Conservation (phyloP, 148 eudicot species). For the Silene latifolia region DNA sequence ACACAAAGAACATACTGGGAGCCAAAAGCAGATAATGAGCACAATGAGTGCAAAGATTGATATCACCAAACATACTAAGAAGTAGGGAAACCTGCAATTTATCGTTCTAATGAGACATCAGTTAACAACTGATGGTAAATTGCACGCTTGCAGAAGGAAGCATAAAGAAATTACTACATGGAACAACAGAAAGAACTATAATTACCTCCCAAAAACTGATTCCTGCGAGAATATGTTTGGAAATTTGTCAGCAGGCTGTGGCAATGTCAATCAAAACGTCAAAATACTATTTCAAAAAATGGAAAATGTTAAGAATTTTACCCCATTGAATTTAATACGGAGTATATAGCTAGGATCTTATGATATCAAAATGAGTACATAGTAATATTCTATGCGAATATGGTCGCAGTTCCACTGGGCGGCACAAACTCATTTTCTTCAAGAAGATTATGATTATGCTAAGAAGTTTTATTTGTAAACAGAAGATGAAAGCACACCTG, state of each 20-base stretch:
- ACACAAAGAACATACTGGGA: constrained; percentile 41
- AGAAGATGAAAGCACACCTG: constrained; percentile 33
- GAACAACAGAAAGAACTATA: background rate
- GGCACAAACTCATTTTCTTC: background rate
- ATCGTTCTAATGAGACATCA: background rate
- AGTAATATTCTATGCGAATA: no score
- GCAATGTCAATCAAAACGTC: background rate
- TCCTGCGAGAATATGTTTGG: constrained; percentile 42
- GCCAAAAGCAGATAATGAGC: constrained; percentile 36
- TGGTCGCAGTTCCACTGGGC: background rate
- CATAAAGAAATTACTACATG: constrained; percentile 6
- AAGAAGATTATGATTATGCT: background rate
- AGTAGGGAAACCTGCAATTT: constrained; percentile 51
- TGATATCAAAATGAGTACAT: no score
- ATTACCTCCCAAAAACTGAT: constrained; percentile 57
- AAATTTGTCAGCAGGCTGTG: constrained; percentile 60
- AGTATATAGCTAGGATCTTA: no score
- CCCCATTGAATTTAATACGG: no score
- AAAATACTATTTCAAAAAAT: background rate
- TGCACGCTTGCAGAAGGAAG: background rate
- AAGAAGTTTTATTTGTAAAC: background rate
- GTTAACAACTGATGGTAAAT: background rate
- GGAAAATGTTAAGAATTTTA: no score
- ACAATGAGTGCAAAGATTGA: constrained; percentile 42
- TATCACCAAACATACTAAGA: constrained; percentile 42